These are phyloP conservation scores for Phytophthora sojae DNA, from an alignment of 352 stramenopile species.

Conservation along the genomic window DNA sequence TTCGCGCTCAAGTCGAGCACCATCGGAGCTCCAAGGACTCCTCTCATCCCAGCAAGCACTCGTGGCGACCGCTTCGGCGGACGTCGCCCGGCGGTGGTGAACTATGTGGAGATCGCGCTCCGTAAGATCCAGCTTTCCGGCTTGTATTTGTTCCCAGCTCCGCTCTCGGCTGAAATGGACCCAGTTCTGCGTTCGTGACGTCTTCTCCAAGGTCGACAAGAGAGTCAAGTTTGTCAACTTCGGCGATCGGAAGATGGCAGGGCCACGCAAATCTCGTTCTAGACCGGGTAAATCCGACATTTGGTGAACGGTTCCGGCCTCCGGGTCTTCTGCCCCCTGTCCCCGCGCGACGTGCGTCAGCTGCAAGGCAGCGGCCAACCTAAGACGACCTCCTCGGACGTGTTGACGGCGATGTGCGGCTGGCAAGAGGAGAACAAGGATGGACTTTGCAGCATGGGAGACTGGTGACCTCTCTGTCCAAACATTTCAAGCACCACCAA, in stretches of 20 bases:
- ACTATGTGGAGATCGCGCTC: background rate
- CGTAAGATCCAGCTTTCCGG: background rate
- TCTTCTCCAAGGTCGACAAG: conserved; percentile 6
- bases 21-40: background rate
- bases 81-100: background rate
- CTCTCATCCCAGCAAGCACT: background rate
- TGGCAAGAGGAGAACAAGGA: no score
- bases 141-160: conserved; percentile 3
- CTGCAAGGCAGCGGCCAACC: no score
- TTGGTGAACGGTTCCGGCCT: no score
- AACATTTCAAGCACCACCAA: no score
- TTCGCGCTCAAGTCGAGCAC: background rate
- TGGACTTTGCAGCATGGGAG: no score
- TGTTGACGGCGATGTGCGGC: no score
- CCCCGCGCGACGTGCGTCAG: no score
- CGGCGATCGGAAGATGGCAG: conserved; percentile 5
- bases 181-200: conserved; percentile 4
- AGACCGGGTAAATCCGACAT: background rate
- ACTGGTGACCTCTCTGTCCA: no score
- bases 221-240: conserved; percentile 4
- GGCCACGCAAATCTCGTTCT: background rate
- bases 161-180: conserved; percentile 6
- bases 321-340: no score
- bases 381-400: no score
- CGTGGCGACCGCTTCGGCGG: background rate